Base-by-base conservation (phyloP, 1,139 yeast species). In the Suhomyces atakaporum region DNA sequence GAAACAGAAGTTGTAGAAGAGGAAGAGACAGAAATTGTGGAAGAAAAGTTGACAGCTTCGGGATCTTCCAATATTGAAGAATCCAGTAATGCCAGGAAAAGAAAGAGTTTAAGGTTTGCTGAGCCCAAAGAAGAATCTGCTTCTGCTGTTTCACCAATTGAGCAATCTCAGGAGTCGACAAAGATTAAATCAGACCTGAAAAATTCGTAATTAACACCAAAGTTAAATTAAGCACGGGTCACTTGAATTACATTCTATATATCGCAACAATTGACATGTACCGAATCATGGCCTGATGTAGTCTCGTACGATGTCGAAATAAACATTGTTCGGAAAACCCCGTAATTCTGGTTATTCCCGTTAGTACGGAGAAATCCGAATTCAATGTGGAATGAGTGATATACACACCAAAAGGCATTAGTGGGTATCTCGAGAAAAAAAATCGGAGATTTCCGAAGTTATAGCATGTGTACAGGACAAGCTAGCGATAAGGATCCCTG, bases 51-150 rank as follows among this genome's bases (percentile, higher is more conserved):
- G 15, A 22, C 25, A 8, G 35, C 38, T 8, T 26, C 42, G 12
- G 39, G 36, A 12, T 41, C 46, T 6, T 34, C 45, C 5, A 34
- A 33, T 16, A 39, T 36, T 28, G 35, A 38, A 20, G 49, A 44
- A 23, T 15, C 39, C 9, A 29, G 32, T 12, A 35, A 24, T 9
- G 32, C 49, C 3, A 46, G 42, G 35, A 59, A 56, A 49, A 57
- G 66, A 38, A 69, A 68, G 53, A 63, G 62, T 38, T 61, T 71
- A 31, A 47, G 76, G 36, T 71, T 71, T 50, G 73, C 66, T 7
- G 75, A 68, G 4, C 47, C 44, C 9, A 51, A 49, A 10, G 42
- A 43, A 21, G 38, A 30, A 15, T 11, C 31, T 19, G 27, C 13
- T 15, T 16, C 22, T 23, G 15, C 22, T 11, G 18, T 20, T 20